Conservation (phyloP, 2,329 filamentous ascomycete species). For the Fusarium hostae region DNA sequence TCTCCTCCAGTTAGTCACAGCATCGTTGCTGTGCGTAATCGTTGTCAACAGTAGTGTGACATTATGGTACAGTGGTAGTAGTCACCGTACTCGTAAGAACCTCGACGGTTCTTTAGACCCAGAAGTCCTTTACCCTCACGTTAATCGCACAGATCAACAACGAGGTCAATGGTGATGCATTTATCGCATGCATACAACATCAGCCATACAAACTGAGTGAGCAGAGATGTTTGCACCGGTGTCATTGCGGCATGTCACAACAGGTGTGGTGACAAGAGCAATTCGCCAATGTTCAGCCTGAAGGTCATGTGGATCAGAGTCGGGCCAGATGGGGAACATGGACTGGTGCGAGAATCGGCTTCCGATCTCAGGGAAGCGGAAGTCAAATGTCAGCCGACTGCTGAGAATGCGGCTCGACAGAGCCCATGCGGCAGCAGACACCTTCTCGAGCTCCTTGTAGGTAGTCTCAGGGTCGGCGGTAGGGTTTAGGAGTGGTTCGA, state of each 20-base stretch:
- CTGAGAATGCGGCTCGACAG: slow-evolving; percentile 60
- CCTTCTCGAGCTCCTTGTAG: slow-evolving; percentile 55
- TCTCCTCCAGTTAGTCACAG: not conserved
- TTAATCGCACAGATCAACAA: not conserved
- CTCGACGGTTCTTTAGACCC: not conserved
- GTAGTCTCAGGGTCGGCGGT: slow-evolving; percentile 50
- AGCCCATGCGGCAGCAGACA: slow-evolving; percentile 57
- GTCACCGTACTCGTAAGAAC: slow-evolving; percentile 16
- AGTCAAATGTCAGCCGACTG: slow-evolving; percentile 57
- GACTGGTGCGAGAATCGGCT: slow-evolving; percentile 60
- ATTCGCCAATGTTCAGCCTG: slow-evolving; percentile 63
- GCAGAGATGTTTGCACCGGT: slow-evolving; percentile 57
- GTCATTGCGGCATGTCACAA: slow-evolving; percentile 65
- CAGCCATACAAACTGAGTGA: slow-evolving; percentile 57
- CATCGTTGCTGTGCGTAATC: not conserved
- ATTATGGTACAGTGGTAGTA: slow-evolving; percentile 8
- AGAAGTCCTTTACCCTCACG: not conserved
- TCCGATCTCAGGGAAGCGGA: slow-evolving; percentile 62
- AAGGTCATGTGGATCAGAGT: slow-evolving; percentile 54
- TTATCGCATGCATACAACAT: slow-evolving; percentile 62
- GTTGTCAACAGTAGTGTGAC: slow-evolving; percentile 12
- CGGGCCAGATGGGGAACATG: slow-evolving; percentile 60
- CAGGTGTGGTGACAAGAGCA: slow-evolving; percentile 65
- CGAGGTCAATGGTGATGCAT: not conserved
- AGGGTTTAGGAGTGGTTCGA: slow-evolving; percentile 54